phyloP scores from a whole-genome alignment of 768 basidiomycete genomes.

The Termitomyces sp. region DNA sequence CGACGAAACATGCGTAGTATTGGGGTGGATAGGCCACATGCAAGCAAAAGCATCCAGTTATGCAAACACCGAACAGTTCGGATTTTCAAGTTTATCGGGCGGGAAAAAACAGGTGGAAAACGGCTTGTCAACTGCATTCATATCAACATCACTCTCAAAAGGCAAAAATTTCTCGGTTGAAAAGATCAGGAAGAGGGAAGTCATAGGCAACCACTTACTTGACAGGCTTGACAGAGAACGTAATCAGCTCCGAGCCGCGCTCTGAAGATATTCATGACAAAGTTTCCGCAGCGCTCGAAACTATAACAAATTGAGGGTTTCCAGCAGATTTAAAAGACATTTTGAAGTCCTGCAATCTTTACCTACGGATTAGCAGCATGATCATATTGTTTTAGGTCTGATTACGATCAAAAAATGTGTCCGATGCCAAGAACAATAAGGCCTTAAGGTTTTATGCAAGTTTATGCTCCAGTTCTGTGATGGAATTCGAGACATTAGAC shows the following conservation, averaged over 20 bases:
- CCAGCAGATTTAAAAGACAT: background rate
- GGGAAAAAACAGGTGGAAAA: constrained; percentile 40
- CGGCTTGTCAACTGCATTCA: constrained; percentile 21
- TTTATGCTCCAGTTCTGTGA: background rate
- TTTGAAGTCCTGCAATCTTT: background rate
- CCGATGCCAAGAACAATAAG: background rate
- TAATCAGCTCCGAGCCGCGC: background rate
- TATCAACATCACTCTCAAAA: constrained; percentile 6
- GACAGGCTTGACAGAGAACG: background rate
- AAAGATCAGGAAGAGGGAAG: background rate
- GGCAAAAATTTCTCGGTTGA: constrained; percentile 25
- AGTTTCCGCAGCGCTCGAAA: background rate
- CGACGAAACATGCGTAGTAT: constrained; percentile 22
- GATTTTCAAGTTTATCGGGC: constrained; percentile 51
- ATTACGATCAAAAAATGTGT: background rate
- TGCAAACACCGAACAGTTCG: constrained; percentile 58
- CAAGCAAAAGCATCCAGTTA: constrained; percentile 45
- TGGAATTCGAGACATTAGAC: background rate
- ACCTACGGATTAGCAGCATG: background rate
- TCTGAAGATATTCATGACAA: background rate
- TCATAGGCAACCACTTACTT: background rate
- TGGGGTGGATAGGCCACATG: constrained; percentile 24
- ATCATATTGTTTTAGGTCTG: background rate
- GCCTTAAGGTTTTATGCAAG: no score
- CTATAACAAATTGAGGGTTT: no score